Evolutionary conservation across 2,329 filamentous ascomycete species (phyloP).

Genomic region (Neospermospora avenae): DNA sequence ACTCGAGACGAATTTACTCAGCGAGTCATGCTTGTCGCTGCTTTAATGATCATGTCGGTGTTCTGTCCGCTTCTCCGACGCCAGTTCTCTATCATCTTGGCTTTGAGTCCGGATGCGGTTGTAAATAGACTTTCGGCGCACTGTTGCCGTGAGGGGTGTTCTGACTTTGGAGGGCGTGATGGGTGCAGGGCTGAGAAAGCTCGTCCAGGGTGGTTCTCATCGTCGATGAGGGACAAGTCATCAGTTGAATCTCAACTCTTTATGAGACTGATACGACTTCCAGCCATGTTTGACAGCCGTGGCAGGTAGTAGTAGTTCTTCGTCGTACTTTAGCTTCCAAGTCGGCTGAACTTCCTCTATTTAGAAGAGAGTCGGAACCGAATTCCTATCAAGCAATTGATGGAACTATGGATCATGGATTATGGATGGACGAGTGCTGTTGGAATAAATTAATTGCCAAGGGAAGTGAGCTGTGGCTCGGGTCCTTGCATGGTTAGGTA

Average conservation of each 20-base stretch:
- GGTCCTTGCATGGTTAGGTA: slow-evolving; percentile 1
- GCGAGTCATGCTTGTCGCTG: slow-evolving; percentile 3
- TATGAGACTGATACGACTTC: neutral
- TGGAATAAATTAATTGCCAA: neutral
- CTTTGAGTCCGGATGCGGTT: neutral
- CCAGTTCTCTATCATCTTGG: neutral
- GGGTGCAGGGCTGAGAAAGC: neutral
- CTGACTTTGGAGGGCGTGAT: neutral
- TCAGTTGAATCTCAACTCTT: neutral
- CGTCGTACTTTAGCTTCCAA: neutral
- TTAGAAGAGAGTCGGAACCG: neutral
- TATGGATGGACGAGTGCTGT: neutral
- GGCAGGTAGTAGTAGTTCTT: neutral
- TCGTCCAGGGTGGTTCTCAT: neutral
- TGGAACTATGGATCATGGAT: neutral
- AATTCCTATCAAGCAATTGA: neutral
- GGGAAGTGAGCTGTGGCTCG: neutral
- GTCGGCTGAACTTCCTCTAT: neutral
- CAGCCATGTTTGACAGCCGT: neutral
- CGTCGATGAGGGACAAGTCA: neutral
- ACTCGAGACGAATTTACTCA: too few relatives aligned
- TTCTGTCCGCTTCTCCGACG: neutral
- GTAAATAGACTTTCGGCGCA: slow-evolving; percentile 3
- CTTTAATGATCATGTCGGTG: neutral
- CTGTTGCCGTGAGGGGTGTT: neutral